These are phyloP conservation scores for Creolimax fragrantissima DNA, from an alignment of 78 protist genomes.

Conservation along the genomic window DNA sequence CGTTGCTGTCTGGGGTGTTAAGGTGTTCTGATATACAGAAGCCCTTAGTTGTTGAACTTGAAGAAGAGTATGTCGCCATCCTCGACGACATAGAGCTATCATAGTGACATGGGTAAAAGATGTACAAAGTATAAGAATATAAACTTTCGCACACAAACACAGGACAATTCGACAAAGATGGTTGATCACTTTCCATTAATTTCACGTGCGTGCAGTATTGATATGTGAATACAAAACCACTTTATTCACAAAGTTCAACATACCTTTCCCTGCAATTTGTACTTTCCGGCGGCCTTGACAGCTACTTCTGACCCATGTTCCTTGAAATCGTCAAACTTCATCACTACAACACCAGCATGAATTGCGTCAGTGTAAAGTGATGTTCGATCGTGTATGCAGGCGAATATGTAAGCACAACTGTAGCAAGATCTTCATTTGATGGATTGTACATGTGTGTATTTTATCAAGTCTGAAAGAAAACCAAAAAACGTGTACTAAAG, in stretches of 20 bases:
- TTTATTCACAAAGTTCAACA: neutral
- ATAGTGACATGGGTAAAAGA: neutral
- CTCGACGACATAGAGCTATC: constrained; percentile 28
- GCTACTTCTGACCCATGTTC: constrained; percentile 39
- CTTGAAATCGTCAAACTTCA: constrained; percentile 36
- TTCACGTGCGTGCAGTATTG: neutral
- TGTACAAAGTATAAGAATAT: neutral
- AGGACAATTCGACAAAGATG: neutral
- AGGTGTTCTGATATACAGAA: neutral
- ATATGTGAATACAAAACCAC: neutral
- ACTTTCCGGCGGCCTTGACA: constrained; percentile 54
- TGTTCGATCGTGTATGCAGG: no score
- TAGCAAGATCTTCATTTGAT: no score
- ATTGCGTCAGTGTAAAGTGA: no score
- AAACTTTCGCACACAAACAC: neutral
- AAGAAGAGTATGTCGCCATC: constrained; percentile 64
- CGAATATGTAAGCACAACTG: no score
- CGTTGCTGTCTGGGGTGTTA: neutral
- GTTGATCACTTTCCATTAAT: neutral
- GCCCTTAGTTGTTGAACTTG: constrained; percentile 22
- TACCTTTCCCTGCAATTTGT: constrained; percentile 36
- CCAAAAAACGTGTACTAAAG: no score
- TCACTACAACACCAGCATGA: constrained; percentile 10
- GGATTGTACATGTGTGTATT: no score
- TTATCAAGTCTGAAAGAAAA: no score